Base-by-base conservation (phyloP, 75 land plant species). In the Adiantum capillusveneris region DNA sequence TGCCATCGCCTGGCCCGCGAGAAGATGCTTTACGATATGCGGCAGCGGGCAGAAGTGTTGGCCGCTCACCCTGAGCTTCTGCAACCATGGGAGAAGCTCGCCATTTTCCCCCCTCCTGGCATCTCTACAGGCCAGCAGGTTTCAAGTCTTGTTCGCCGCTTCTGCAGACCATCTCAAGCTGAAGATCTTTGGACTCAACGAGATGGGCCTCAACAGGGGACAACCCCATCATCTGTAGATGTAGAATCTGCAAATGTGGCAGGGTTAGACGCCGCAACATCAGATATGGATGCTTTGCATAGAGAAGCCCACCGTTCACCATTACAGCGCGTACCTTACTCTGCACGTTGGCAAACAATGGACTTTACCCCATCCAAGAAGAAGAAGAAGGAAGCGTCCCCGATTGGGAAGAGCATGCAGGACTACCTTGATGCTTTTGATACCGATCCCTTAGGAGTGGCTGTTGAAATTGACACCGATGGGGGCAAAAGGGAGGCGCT, bases 31-130 rank as follows among this genome's bases (percentile, higher is more conserved):
- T 67, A 43, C 53, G 59, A 59, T 2, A 44, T 58, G 37, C 36
- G 76, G 56, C 29, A 44, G 51, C 59, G 70, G 9, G 64, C 31
- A 22, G 64, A 73, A 39, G 28, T 62, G 6, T 28, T 73, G 57
- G 69, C 65, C 16, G 43, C 46, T 0, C 43, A 43, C 25, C 70
- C 76, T 0, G 11, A 59, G 27, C 26, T 64, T 21, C 58, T 55
- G 73, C 60, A 65, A 43, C 76, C 76, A 1, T 73, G 70, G 76
- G 71, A 73, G 19, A 65, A 59, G 24, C 31, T 53, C 3, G 25
- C 53, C 9, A 41, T n/a, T 3, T 56, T 46, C 31, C 49, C 71
- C n/a, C n/a, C 62, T 26, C 71, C 3, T 24, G 16, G 5, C 9
- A 21, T 56, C 37, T 26, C 46, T 16, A 22, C 25, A 1, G 64